These are phyloP conservation scores for Colletotrichum chrysophilum DNA, from an alignment of 2,329 filamentous ascomycete genomes.

Conservation along the genomic window DNA sequence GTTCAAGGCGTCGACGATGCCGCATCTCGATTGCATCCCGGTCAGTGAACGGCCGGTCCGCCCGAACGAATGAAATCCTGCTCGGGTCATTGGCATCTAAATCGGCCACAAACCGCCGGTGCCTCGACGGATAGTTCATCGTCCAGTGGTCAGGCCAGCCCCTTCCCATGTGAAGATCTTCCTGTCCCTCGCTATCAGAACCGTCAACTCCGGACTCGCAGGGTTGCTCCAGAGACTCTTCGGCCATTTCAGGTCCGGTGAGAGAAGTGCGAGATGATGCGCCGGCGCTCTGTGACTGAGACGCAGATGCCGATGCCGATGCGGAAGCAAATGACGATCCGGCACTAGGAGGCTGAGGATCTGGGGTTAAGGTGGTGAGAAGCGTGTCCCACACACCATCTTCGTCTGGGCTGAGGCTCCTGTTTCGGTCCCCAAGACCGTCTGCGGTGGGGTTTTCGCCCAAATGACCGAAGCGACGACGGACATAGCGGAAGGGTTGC, in stretches of 20 bases:
- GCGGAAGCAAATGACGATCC: slow-evolving; percentile 83
- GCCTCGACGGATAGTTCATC: slow-evolving; percentile 20
- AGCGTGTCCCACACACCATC: slow-evolving; percentile 80
- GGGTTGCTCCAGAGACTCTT: slow-evolving; percentile 43
- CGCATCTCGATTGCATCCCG: slow-evolving; percentile 11
- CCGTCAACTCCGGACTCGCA: slow-evolving; percentile 61
- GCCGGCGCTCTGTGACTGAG: slow-evolving; percentile 44
- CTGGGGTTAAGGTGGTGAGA: slow-evolving; percentile 79
- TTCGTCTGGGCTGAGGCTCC: slow-evolving; percentile 78
- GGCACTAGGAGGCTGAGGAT: slow-evolving; percentile 79
- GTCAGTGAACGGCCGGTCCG: not conserved
- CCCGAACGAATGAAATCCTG: slow-evolving; percentile 14
- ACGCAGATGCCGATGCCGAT: slow-evolving; percentile 43
- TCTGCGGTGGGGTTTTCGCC: slow-evolving; percentile 48
- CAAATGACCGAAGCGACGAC: not conserved
- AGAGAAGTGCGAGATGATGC: slow-evolving; percentile 53
- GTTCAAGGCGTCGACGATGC: slow-evolving; percentile 8
- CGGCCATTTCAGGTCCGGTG: slow-evolving; percentile 41
- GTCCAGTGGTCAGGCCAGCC: slow-evolving; percentile 15
- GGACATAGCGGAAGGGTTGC: not conserved
- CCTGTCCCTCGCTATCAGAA: slow-evolving; percentile 56
- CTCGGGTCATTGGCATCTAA: slow-evolving; percentile 13
- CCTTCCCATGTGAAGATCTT: not conserved
- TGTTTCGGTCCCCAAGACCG: slow-evolving; percentile 83
- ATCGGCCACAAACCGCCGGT: slow-evolving; percentile 18